phyloP scores from a whole-genome alignment of 345 rosid species.

The Aquilaria malaccensis region DNA sequence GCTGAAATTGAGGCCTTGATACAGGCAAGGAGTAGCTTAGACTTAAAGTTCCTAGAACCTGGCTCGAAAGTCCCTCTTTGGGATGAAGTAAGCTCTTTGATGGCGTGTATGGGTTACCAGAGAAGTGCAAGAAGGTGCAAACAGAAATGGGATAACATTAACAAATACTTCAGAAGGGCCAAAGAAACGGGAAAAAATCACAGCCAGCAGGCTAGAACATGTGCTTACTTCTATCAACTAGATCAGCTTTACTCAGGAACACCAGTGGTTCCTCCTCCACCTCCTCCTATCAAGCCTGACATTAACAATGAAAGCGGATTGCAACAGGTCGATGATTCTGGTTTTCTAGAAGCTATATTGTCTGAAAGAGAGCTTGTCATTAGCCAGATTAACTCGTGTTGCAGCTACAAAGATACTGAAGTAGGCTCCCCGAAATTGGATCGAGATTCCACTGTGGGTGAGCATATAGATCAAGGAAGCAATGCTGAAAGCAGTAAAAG shows the following conservation, averaged over 20 bases:
- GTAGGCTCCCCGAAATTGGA: conserved; percentile 13
- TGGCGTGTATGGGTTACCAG: conserved; percentile 35
- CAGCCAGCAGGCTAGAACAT: conserved; percentile 26
- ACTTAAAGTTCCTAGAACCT: conserved; percentile 31
- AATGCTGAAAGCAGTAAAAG: conserved; percentile 9
- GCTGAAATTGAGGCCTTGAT: conserved; percentile 41
- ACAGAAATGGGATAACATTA: conserved; percentile 49
- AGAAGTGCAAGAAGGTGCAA: conserved; percentile 44
- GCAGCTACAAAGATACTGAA: conserved; percentile 10
- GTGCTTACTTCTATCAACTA: conserved; percentile 31
- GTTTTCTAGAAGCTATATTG: conserved; percentile 19
- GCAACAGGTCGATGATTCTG: conserved; percentile 23
- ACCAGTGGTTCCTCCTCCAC: conserved; percentile 3
- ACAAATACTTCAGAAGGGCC: conserved; percentile 37
- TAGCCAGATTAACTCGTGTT: conserved; percentile 4
- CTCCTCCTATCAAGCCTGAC: background rate
- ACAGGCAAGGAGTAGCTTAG: conserved; percentile 24
- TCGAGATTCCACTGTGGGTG: conserved; percentile 7
- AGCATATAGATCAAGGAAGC: conserved; percentile 11
- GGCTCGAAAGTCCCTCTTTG: conserved; percentile 35
- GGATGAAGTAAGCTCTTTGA: conserved; percentile 33
- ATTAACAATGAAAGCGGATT: conserved; percentile 4
- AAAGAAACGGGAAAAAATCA: conserved; percentile 26
- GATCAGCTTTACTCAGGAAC: conserved; percentile 33
- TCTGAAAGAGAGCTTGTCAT: conserved; percentile 9